phyloP scores from a whole-genome alignment of 2,329 filamentous ascomycete genomes.

The Colletotrichum sp. region DNA sequence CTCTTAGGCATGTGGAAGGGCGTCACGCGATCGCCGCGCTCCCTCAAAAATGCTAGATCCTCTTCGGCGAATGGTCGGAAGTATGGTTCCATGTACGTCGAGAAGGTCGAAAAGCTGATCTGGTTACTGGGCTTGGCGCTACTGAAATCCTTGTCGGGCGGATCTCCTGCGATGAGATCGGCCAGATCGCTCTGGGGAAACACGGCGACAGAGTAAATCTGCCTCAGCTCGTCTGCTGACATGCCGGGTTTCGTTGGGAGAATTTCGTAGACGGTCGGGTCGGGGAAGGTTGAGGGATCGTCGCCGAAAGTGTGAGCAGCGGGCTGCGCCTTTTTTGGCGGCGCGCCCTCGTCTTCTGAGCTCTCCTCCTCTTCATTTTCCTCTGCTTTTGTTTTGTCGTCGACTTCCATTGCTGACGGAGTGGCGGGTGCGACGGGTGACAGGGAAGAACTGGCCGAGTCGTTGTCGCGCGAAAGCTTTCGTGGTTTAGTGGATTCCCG shows the following conservation, averaged over 20 bases:
- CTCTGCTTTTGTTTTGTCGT: conserved; percentile 49
- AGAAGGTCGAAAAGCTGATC: conserved; percentile 91
- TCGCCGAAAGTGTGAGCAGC: conserved; percentile 90
- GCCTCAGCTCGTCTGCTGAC: conserved; percentile 82
- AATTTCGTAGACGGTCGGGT: conserved; percentile 95
- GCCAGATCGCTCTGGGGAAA: conserved; percentile 84
- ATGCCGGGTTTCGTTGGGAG: conserved; percentile 75
- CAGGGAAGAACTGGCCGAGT: conserved; percentile 64
- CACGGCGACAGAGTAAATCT: conserved; percentile 84
- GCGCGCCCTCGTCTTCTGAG: conserved; percentile 65
- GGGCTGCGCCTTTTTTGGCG: conserved; percentile 68
- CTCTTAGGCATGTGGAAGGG: conserved; percentile 88
- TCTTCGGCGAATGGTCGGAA: conserved; percentile 91
- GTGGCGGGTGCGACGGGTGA: conserved; percentile 59
- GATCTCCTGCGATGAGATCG: conserved; percentile 85
- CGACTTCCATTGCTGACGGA: conserved; percentile 63
- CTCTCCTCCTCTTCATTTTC: conserved; percentile 51
- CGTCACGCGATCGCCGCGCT: conserved; percentile 82
- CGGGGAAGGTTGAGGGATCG: conserved; percentile 87
- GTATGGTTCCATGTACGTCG: conserved; percentile 90
- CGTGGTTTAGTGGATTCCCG: conserved; percentile 55
- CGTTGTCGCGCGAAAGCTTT: conserved; percentile 57
- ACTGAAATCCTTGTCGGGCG: conserved; percentile 95
- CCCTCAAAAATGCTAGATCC: conserved; percentile 89
- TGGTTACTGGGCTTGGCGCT: conserved; percentile 92